Percentiles rank a stretch among this genome's conserved stretches.
Conservation (phyloP, 2,329 filamentous ascomycete genomes). For the Rugonectria rugulosa region DNA sequence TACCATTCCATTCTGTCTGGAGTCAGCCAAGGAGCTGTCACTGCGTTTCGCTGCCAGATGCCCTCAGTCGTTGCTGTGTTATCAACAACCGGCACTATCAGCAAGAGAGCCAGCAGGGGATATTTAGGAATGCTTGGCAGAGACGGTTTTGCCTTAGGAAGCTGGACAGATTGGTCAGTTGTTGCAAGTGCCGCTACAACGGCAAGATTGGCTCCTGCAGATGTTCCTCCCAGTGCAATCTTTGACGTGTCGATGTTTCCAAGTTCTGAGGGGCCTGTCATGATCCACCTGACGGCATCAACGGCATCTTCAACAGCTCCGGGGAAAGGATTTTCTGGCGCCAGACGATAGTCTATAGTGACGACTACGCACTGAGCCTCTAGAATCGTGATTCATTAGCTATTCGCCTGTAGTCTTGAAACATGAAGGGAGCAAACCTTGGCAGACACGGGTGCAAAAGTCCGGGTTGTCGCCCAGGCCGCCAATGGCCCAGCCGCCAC, state of each 20-base stretch:
- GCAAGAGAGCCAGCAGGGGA: constrained; percentile 1
- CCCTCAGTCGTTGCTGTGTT: constrained; percentile 33
- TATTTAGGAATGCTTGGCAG: background rate
- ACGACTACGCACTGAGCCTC: constrained; percentile 33
- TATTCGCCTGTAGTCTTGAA: background rate
- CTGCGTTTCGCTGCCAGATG: constrained; percentile 15
- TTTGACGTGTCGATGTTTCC: constrained; percentile 30
- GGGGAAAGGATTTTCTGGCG: constrained; percentile 42
- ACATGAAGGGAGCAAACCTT: constrained; percentile 19
- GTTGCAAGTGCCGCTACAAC: constrained; percentile 10
- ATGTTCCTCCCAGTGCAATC: constrained; percentile 36
- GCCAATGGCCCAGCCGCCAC: constrained; percentile 47
- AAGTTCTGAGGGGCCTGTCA: constrained; percentile 7
- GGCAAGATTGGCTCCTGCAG: constrained; percentile 30
- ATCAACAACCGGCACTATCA: constrained; percentile 40
- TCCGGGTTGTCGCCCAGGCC: constrained; percentile 41
- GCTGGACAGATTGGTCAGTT: background rate
- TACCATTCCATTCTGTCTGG: constrained; percentile 43
- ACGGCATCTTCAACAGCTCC: constrained; percentile 39
- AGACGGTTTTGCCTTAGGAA: constrained; percentile 5
- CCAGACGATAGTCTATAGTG: constrained; percentile 42
- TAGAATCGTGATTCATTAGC: background rate
- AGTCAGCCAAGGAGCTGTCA: constrained; percentile 38
- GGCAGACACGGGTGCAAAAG: constrained; percentile 40
- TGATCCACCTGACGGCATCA: constrained; percentile 36